Conservation (phyloP, 768 basidiomycete genomes). For the Russula emetica region DNA sequence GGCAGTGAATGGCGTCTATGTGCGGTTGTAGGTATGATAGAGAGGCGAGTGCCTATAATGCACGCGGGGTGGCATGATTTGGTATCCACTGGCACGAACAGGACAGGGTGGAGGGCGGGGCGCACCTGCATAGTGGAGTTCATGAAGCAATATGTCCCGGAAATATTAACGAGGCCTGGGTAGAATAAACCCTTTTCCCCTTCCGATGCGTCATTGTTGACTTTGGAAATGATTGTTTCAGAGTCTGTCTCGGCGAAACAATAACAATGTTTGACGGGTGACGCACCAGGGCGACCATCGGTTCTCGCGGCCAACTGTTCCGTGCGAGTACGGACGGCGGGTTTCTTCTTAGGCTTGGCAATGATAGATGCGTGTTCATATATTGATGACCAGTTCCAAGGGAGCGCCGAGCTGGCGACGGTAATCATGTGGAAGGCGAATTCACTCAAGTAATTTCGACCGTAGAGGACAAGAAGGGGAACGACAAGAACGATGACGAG, state of each 20-base stretch:
- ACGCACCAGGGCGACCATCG: conserved; percentile 35
- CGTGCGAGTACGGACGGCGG: conserved; percentile 44
- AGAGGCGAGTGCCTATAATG: conserved; percentile 79
- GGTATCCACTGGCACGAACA: neutral
- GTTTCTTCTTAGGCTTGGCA: conserved; percentile 48
- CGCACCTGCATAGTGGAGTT: conserved; percentile 87
- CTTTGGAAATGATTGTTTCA: conserved; percentile 1
- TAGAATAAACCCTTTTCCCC: conserved; percentile 49
- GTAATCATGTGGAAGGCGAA: conserved; percentile 53
- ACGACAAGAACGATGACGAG: conserved; percentile 49
- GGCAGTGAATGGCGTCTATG: conserved; percentile 66
- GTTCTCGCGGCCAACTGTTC: conserved; percentile 51
- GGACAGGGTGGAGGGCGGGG: neutral
- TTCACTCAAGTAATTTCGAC: conserved; percentile 32
- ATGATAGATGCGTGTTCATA: conserved; percentile 21
- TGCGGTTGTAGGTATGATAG: conserved; percentile 76
- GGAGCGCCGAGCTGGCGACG: conserved; percentile 48
- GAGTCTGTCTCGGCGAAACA: neutral
- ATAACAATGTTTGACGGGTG: neutral
- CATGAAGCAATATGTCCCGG: conserved; percentile 96
- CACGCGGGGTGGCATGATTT: conserved; percentile 23
- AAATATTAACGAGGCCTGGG: conserved; percentile 91
- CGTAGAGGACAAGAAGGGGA: conserved; percentile 36
- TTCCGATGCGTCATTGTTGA: neutral
- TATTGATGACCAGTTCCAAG: conserved; percentile 55